phyloP scores from a whole-genome alignment of 1,139 yeast species.

The Kodamaea sp. region DNA sequence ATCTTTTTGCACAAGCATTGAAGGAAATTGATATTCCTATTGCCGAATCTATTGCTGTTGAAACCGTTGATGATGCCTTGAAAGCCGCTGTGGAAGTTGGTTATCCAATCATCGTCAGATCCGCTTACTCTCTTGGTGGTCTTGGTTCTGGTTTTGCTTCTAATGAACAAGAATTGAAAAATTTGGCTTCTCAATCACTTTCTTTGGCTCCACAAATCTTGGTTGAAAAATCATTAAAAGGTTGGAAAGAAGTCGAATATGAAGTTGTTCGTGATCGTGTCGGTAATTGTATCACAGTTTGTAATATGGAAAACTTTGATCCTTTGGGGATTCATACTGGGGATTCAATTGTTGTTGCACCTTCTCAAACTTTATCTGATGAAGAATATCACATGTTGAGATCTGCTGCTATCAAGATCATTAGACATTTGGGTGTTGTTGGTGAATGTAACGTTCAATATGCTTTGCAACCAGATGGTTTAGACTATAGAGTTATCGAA shows the following conservation, averaged over 20 bases:
- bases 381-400: slow-evolving; percentile 98
- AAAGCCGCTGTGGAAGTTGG: slow-evolving; percentile 83
- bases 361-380: slow-evolving; percentile 94
- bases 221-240: slow-evolving; percentile 94
- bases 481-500: slow-evolving; percentile 94
- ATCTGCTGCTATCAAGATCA: slow-evolving; percentile 94
- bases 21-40: slow-evolving; percentile 92
- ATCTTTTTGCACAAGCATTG: slow-evolving; percentile 88
- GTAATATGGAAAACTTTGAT: slow-evolving; percentile 99
- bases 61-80: slow-evolving; percentile 87
- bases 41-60: slow-evolving; percentile 95
- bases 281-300: slow-evolving; percentile 96
- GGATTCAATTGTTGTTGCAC: slow-evolving; percentile 98
- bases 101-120: slow-evolving; percentile 95
- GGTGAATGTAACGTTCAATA: slow-evolving; percentile 99
- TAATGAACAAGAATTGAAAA: slow-evolving; percentile 74
- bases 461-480: slow-evolving; percentile 91
- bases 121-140: slow-evolving; percentile 97
- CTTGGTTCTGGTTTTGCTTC: slow-evolving; percentile 96
- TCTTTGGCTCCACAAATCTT: slow-evolving; percentile 91
- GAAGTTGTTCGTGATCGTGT: slow-evolving; percentile 97
- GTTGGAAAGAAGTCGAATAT: slow-evolving; percentile 99
- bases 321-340: slow-evolving; percentile 98
- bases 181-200: slow-evolving; percentile 83
- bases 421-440: slow-evolving; percentile 96